Percentiles rank a stretch among this genome's conserved stretches.
phyloP scores from a whole-genome alignment of 129 eudicot genomes.

The Ambrosia trifida region DNA sequence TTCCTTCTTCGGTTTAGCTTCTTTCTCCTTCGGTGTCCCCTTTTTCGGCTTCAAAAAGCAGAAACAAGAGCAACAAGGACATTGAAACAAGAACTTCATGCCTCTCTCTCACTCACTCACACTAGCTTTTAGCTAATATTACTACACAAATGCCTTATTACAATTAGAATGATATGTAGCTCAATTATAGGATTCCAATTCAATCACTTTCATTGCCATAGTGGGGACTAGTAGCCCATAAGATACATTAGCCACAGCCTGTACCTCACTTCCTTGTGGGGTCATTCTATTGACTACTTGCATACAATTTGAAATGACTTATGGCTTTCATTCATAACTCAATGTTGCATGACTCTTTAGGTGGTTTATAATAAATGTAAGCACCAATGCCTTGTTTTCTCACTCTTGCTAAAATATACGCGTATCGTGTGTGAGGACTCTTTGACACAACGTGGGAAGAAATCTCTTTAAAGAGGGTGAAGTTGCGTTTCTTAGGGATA shows the following conservation, averaged over 20 bases:
- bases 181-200: slow-evolving; percentile 35
- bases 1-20: slow-evolving; percentile 9
- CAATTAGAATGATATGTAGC: slow-evolving; percentile 23
- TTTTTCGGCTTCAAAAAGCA: slow-evolving; percentile 85
- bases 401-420: not conserved
- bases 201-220: slow-evolving; percentile 31
- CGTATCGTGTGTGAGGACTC: too few relatives aligned
- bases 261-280: slow-evolving; percentile 39
- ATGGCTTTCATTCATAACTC: slow-evolving; percentile 14
- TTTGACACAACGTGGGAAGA: too few relatives aligned
- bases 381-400: slow-evolving; percentile 73
- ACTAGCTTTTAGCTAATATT: slow-evolving; percentile 24
- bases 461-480: too few relatives aligned
- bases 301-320: not conserved
- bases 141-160: slow-evolving; percentile 25
- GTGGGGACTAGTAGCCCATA: slow-evolving; percentile 34
- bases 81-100: slow-evolving; percentile 94
- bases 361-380: slow-evolving; percentile 47
- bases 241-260: slow-evolving; percentile 35
- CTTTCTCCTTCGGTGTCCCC: slow-evolving; percentile 53
- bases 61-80: slow-evolving; percentile 94
- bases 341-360: not conserved
- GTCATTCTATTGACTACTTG: slow-evolving; percentile 24
- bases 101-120: not conserved
- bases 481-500: not conserved